Conservation (phyloP, 1,284 basidiomycete genomes). For the Singerocomus inundabilis region DNA sequence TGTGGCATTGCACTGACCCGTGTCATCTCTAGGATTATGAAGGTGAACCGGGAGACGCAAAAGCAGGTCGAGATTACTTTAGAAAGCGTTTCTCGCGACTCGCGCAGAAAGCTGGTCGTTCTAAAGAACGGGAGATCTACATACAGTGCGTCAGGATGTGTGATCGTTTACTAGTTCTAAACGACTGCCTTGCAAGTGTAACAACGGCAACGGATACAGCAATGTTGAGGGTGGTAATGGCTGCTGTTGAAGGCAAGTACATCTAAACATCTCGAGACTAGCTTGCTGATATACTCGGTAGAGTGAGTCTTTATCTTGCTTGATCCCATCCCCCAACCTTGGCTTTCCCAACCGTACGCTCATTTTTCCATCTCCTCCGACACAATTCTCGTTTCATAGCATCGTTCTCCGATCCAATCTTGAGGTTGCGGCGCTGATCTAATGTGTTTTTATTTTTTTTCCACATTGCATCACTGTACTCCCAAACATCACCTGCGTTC, state of each 20-base stretch:
- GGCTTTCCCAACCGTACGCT: conserved; percentile 35
- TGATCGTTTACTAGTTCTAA: background rate
- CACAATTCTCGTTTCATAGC: conserved; percentile 36
- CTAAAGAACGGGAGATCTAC: conserved; percentile 89
- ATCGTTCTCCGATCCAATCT: conserved; percentile 60
- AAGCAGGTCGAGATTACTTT: conserved; percentile 87
- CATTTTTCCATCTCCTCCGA: conserved; percentile 29
- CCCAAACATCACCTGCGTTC: conserved; percentile 13
- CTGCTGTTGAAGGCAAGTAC: conserved; percentile 81
- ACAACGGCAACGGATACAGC: conserved; percentile 94
- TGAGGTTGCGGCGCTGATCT: conserved; percentile 56
- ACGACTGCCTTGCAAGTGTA: conserved; percentile 47
- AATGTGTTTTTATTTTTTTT: conserved; percentile 23
- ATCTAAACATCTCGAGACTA: conserved; percentile 7
- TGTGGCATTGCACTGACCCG: background rate
- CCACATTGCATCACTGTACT: conserved; percentile 13
- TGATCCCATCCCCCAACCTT: conserved; percentile 16
- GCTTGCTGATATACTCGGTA: conserved; percentile 33
- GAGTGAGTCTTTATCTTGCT: conserved; percentile 64
- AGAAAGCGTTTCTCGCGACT: conserved; percentile 80
- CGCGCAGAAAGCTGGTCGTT: conserved; percentile 76
- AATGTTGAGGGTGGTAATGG: conserved; percentile 92
- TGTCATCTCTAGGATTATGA: conserved; percentile 62
- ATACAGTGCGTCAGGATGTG: conserved; percentile 64
- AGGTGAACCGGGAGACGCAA: conserved; percentile 65